Evolutionary conservation across 179 eudicot species (phyloP).

Genomic region (Carnegiea gigantea): DNA sequence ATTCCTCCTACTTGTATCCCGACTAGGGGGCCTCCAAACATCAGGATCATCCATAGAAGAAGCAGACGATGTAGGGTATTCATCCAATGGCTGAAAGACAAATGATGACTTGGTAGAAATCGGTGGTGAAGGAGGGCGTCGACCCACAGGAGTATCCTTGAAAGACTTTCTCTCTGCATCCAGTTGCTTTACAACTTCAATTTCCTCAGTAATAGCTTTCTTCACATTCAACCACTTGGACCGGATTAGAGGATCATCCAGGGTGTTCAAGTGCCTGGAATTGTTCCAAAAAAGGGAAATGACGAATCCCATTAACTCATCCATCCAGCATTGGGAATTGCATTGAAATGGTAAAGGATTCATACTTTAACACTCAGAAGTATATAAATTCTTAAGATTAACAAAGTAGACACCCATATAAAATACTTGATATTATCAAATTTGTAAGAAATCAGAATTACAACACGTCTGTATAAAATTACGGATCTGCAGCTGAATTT

Average conservation of each 20-base stretch:
- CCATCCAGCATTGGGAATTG: background rate
- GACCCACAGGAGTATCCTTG: slow-evolving; percentile 79
- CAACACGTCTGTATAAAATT: too few relatives aligned
- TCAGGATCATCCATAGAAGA: slow-evolving; percentile 91
- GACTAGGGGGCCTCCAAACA: slow-evolving; percentile 99
- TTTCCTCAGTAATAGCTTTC: slow-evolving; percentile 86
- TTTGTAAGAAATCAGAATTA: too few relatives aligned
- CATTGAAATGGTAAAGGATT: background rate
- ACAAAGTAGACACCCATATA: too few relatives aligned
- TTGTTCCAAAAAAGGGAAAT: background rate
- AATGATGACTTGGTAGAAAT: slow-evolving; percentile 84
- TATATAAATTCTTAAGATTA: too few relatives aligned
- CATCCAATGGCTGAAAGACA: slow-evolving; percentile 93
- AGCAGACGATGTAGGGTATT: slow-evolving; percentile 89
- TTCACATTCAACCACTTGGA: slow-evolving; percentile 96
- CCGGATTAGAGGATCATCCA: slow-evolving; percentile 85
- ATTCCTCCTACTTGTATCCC: slow-evolving; percentile 72
- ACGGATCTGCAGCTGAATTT: background rate
- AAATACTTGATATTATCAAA: too few relatives aligned
- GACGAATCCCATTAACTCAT: slow-evolving; percentile 6
- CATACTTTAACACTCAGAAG: background rate
- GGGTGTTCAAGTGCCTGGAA: slow-evolving; percentile 72
- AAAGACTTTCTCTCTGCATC: slow-evolving; percentile 91
- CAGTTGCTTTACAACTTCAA: slow-evolving; percentile 92
- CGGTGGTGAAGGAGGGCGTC: slow-evolving; percentile 91